These are phyloP conservation scores for Cicer cuneatum DNA, from an alignment of 306 rosid genomes.

Conservation along the genomic window DNA sequence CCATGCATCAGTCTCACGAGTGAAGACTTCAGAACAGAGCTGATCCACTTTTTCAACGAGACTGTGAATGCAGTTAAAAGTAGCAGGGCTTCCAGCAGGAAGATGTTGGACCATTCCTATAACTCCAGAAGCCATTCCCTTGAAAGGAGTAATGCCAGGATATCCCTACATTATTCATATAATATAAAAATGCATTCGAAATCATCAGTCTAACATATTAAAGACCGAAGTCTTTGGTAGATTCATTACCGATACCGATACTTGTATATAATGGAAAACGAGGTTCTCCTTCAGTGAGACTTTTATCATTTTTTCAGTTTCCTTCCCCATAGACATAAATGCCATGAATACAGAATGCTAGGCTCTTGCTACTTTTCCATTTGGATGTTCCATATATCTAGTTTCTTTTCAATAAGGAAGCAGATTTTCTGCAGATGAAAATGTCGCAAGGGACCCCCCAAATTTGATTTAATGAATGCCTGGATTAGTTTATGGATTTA, in stretches of 20 bases:
- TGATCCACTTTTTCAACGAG: slow-evolving; percentile 66
- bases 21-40: slow-evolving; percentile 61
- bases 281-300: slow-evolving; percentile 82
- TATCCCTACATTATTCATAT: slow-evolving; percentile 67
- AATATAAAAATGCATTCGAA: slow-evolving; percentile 20
- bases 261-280: slow-evolving; percentile 78
- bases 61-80: slow-evolving; percentile 71
- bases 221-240: slow-evolving; percentile 26
- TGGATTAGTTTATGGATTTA: too few species aligned
- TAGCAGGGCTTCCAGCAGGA: slow-evolving; percentile 95
- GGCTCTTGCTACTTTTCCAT: slow-evolving; percentile 78
- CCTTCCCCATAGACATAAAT: slow-evolving; percentile 72
- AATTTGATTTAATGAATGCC: slow-evolving; percentile 27
- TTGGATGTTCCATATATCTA: slow-evolving; percentile 91
- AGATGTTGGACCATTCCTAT: slow-evolving; percentile 76
- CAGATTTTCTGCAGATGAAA: slow-evolving; percentile 21
- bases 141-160: slow-evolving; percentile 87
- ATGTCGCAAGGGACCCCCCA: slow-evolving; percentile 25
- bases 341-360: slow-evolving; percentile 81
- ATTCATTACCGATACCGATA: slow-evolving; percentile 71
- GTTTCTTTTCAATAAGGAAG: slow-evolving; percentile 56
- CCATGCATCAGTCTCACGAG: slow-evolving; percentile 64
- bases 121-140: slow-evolving; percentile 96
- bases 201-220: slow-evolving; percentile 22
- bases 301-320: slow-evolving; percentile 55